Evolutionary conservation across 1,284 basidiomycete species (phyloP), one percentile per base, ranked within the genome.

Genomic region (Sanghuangporus weigelae): DNA sequence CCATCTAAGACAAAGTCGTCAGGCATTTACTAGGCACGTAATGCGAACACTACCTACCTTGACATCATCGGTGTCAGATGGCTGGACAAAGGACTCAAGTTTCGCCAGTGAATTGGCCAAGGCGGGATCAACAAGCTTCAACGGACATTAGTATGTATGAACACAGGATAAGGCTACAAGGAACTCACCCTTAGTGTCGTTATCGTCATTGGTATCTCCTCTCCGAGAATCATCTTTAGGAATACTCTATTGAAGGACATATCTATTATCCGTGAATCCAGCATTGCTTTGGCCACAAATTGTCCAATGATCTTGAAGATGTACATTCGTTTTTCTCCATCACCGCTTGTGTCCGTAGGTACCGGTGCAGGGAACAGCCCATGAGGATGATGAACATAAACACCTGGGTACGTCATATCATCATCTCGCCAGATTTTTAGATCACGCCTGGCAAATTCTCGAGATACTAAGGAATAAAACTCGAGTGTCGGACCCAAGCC

Each of bases 401-500:
- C 72, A 0, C 87, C 85, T 16, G 82, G 73, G 48, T 83, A 79
- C 21, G 80, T 79, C 35, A 84, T 75, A 73, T 96, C 93, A 4
- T 88, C 86, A 71, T 95, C 93, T 65, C 94, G 84, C 96, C 96
- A 98, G 38, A 98, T 81, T 75, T 92, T 90, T 69, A 97, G 77
- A 67, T 93, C 87, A 69, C 88, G 86, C 63, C 93, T 82, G 0
- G 94, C 95, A 74, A 98, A 97, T 76, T 96, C 95, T 72, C 89
- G 90, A 57, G 93, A 96, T 14, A 95, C 95, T 58, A 98, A 79
- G 44, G 95, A 90, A 76, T 98, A 98, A 77, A 99, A 98, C 78
- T 98, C 97, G 40, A 99, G 82, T n/a, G 97, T 99, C 6, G 96
- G 97, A 2, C 97, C 97, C 11, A 99, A 79, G 36, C 97, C 97